phyloP scores from a whole-genome alignment of 2,329 filamentous ascomycete genomes.

The Neoscytalidium dimidiatum region DNA sequence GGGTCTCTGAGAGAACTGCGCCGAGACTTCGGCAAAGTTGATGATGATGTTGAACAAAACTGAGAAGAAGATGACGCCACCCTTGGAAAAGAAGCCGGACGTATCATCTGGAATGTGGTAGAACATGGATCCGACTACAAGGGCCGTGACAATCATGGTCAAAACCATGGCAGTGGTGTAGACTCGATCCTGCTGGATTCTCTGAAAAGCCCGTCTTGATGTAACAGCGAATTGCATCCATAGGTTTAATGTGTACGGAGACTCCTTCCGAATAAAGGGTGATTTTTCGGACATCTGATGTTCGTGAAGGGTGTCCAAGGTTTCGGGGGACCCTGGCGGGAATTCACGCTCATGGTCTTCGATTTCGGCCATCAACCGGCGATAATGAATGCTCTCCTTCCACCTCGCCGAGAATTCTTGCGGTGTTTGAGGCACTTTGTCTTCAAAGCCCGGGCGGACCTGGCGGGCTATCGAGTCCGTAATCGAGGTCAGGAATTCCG shows the following conservation, averaged over 20 bases:
- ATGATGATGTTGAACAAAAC: constrained; percentile 83
- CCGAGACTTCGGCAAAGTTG: constrained; percentile 68
- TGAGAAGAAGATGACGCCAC: constrained; percentile 82
- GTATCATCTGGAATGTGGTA: constrained; percentile 69
- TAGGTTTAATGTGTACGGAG: constrained; percentile 81
- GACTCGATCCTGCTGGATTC: constrained; percentile 74
- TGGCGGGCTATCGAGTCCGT: constrained; percentile 54
- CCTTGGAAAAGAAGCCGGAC: constrained; percentile 74
- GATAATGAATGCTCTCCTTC: constrained; percentile 38
- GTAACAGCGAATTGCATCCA: constrained; percentile 75
- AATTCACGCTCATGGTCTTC: constrained; percentile 18
- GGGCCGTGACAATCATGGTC: constrained; percentile 72
- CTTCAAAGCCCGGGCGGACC: constrained; percentile 46
- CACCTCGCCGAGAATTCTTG: constrained; percentile 54
- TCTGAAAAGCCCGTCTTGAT: constrained; percentile 75
- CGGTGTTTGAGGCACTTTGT: constrained; percentile 49
- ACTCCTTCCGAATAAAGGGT: constrained; percentile 59
- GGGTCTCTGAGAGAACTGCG: constrained; percentile 77
- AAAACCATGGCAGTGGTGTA: constrained; percentile 68
- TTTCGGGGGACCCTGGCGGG: constrained; percentile 42
- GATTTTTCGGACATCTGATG: constrained; percentile 50
- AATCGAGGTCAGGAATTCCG: constrained; percentile 77
- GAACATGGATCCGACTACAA: constrained; percentile 81
- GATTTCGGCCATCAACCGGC: constrained; percentile 45
- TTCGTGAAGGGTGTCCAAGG: constrained; percentile 46